These are phyloP conservation scores for Saccharomyces hybrid DNA, from an alignment of 1,139 yeast genomes.

Conservation along the genomic window DNA sequence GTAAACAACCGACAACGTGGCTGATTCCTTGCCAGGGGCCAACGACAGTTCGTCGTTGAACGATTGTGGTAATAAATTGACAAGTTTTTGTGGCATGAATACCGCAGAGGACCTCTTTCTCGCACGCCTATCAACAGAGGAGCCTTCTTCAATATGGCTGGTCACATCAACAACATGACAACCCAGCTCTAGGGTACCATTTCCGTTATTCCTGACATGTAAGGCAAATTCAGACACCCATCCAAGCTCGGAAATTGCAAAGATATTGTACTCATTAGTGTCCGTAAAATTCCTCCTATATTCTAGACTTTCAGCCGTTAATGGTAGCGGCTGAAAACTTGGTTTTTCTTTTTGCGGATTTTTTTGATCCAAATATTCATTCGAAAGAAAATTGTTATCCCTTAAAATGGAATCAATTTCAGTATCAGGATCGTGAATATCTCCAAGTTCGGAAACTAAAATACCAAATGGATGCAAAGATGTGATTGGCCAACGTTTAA, in stretches of 20 bases:
- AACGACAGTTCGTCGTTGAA: conserved; percentile 59
- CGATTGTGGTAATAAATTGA: conserved; percentile 61
- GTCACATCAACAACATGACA: conserved; percentile 76
- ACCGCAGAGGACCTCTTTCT: conserved; percentile 88
- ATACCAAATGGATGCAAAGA: conserved; percentile 98
- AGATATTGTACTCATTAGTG: conserved; percentile 44
- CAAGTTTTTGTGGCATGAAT: conserved; percentile 72
- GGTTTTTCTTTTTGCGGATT: conserved; percentile 31
- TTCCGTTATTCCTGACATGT: conserved; percentile 49
- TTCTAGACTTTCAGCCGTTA: conserved; percentile 33
- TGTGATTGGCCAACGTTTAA: conserved; percentile 98
- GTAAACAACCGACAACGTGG: conserved; percentile 75
- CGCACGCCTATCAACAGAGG: conserved; percentile 78
- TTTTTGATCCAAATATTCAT: conserved; percentile 61
- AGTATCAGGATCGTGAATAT: conserved; percentile 65
- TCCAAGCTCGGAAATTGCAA: conserved; percentile 60
- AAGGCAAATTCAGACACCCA: conserved; percentile 64
- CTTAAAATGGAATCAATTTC: conserved; percentile 86
- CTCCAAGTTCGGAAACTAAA: conserved; percentile 77
- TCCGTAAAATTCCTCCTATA: conserved; percentile 51
- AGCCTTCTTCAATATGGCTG: conserved; percentile 60
- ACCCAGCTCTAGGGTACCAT: conserved; percentile 53
- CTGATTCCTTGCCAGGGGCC: conserved; percentile 49
- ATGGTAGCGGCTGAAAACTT: conserved; percentile 23
- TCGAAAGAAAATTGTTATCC: conserved; percentile 86